Conservation (phyloP, 2,329 filamentous ascomycete species). For the Nemania sp. region DNA sequence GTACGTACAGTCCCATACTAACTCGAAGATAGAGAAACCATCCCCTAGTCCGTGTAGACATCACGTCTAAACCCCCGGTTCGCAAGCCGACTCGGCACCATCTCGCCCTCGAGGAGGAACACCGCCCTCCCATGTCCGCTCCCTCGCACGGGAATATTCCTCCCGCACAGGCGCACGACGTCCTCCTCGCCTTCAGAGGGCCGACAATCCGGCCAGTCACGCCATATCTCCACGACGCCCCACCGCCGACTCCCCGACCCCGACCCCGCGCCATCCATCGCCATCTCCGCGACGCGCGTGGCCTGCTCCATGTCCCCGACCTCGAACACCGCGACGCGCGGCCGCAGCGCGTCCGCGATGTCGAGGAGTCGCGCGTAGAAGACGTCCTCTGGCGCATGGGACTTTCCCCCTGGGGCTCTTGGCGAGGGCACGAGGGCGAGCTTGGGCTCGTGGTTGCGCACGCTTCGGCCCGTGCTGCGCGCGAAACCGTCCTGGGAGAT, state of each 20-base stretch:
- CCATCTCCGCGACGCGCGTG: conserved; percentile 60
- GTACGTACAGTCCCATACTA: too few relatives aligned
- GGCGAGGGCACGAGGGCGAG: conserved; percentile 76
- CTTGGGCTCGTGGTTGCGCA: conserved; percentile 79
- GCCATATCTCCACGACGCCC: conserved; percentile 68
- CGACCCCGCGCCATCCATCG: conserved; percentile 28
- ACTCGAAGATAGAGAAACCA: neutral
- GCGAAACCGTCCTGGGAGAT: conserved; percentile 70
- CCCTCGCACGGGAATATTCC: conserved; percentile 48
- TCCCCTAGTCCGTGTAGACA: neutral
- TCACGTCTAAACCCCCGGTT: conserved; percentile 16
- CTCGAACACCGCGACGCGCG: conserved; percentile 68
- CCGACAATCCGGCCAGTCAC: conserved; percentile 63
- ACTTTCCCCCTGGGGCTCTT: too few relatives aligned
- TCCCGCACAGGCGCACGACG: conserved; percentile 31
- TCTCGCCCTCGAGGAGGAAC: conserved; percentile 32
- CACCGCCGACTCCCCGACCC: conserved; percentile 4
- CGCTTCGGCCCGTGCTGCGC: conserved; percentile 69
- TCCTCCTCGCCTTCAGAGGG: conserved; percentile 32
- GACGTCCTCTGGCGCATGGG: conserved; percentile 48
- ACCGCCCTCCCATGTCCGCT: conserved; percentile 55
- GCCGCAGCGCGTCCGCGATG: conserved; percentile 53
- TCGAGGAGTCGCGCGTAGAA: conserved; percentile 72
- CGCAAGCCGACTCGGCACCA: conserved; percentile 9
- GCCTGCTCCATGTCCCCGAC: conserved; percentile 74